Evolutionary conservation across 225 moss, liverwort and hornwort species (phyloP), one percentile per base, ranked within the genome.

Genomic region (Pseudisothecium myosuroides): DNA sequence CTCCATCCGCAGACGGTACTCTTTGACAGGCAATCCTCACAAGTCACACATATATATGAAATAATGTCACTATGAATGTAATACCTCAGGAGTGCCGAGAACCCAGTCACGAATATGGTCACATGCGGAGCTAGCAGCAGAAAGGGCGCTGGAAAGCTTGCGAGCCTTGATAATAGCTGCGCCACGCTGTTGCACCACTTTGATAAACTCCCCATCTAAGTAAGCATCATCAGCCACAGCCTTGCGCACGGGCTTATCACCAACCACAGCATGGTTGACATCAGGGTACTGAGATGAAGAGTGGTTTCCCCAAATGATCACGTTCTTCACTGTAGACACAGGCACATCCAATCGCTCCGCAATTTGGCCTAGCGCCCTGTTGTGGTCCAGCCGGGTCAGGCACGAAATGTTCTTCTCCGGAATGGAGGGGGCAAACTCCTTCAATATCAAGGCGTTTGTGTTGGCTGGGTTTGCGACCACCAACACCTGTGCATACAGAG

Each of bases 81-180:
- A 19, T 93, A 98, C 98, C 98, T 96, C 89, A 52, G 98, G 97
- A 87, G 97, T 95, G 68, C 98, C 98, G 68, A 97, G 90, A 89
- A 98, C 97, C 98, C 98, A 98, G 90, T 98, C 97, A 83, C 96
- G 94, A 89, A 98, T 98, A 71, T 98, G 98, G 89, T 98, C 98
- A 89, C 96, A 96, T 43, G 98, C 98, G 54, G 98, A 97, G 93
- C 98, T 97, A 82, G 98, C 98, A 84, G 98, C 98, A 86, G 98
- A 98, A 71, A 98, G 94, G 13, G 98, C 98, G 90, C 98, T 98
- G 81, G 98, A 98, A 80, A 98, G 96, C 91, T 97, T 98, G 90
- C 98, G 96, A 68, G 98, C 96, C 93, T 98, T 98, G 92, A 98
- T 98, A 64, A 98, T 97, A 82, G 98, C 97, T 60, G 96, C 97